Percentiles rank a stretch among this genome's conserved stretches.
phyloP scores from a whole-genome alignment of 495 filamentous ascomycete species.

The Penicillium diatomitis region DNA sequence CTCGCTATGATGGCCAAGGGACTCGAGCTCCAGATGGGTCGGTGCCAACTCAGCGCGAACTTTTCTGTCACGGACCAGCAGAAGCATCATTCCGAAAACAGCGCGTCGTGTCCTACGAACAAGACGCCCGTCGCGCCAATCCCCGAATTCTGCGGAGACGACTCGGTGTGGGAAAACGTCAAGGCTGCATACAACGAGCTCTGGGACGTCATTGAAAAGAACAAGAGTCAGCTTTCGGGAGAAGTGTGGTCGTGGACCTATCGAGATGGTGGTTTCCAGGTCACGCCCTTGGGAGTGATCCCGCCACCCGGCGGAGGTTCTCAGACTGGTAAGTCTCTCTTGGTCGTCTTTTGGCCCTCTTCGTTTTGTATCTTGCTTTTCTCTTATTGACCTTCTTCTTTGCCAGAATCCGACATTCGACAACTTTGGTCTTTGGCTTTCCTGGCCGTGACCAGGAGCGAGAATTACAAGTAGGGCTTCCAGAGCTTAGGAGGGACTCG shows the following conservation, averaged over 20 bases:
- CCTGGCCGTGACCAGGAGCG: conserved; percentile 13
- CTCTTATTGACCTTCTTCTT: no score
- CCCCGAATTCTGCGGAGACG: conserved; percentile 41
- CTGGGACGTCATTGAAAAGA: conserved; percentile 51
- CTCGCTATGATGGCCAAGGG: conserved; percentile 57
- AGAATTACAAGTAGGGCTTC: conserved; percentile 3
- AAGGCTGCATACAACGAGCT: conserved; percentile 48
- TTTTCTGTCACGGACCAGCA: background rate
- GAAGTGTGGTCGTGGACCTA: conserved; percentile 62
- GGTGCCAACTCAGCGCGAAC: conserved; percentile 26
- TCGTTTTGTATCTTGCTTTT: background rate
- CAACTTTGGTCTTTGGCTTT: conserved; percentile 18
- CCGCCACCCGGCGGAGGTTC: conserved; percentile 37
- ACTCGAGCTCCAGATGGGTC: conserved; percentile 36
- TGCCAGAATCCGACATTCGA: conserved; percentile 15
- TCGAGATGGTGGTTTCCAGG: conserved; percentile 34
- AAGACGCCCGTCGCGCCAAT: conserved; percentile 11
- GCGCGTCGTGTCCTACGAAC: background rate
- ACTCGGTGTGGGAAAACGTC: conserved; percentile 37
- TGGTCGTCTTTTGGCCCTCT: background rate
- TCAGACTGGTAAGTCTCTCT: conserved; percentile 20
- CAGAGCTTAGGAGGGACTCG: background rate
- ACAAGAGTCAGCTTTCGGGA: conserved; percentile 38
- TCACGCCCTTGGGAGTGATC: conserved; percentile 43
- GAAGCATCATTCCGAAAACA: no score